These are phyloP conservation scores for Pythium aristosporum DNA, from an alignment of 352 stramenopile genomes.

Conservation along the genomic window DNA sequence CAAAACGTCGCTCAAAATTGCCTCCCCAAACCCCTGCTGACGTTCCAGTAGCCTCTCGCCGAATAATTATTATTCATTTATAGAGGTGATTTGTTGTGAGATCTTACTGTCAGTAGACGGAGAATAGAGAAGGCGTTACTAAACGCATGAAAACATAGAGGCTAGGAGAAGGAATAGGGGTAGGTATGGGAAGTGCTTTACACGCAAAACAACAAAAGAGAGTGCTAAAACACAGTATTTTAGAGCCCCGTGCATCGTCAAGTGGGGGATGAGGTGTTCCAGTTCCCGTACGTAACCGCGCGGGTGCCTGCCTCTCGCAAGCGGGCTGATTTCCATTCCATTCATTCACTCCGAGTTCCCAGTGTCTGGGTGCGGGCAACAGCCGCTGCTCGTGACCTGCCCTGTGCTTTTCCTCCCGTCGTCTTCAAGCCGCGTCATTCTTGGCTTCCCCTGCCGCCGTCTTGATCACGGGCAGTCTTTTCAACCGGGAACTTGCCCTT, in stretches of 20 bases:
- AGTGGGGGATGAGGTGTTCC: not conserved
- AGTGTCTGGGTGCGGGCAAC: conserved; percentile 16
- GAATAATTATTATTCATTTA: not conserved
- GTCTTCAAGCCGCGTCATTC: conserved; percentile 3
- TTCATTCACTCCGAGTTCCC: conserved; percentile 22
- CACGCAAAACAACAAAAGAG: not conserved
- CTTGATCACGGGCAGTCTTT: not conserved
- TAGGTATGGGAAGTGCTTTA: not conserved
- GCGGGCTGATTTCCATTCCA: conserved; percentile 4
- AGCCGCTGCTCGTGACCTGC: not conserved
- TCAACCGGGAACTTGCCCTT: not conserved
- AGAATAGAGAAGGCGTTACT: not conserved
- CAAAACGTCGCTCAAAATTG: not conserved
- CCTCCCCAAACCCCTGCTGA: conserved; percentile 2
- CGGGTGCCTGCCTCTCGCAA: not conserved
- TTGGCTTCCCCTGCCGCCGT: not conserved
- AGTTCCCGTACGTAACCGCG: not conserved
- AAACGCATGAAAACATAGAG: not conserved
- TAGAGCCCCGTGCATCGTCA: too few relatives aligned
- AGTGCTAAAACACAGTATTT: too few relatives aligned
- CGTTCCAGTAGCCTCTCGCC: not conserved
- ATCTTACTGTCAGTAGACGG: not conserved
- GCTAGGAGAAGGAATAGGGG: not conserved
- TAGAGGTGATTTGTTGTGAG: not conserved
- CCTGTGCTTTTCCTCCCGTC: conserved; percentile 10